A percentile compares a stretch with the other conserved stretches of the same genome.
These are phyloP conservation scores for Hippophae tibetana DNA, from an alignment of 306 rosid species.

Conservation along the genomic window DNA sequence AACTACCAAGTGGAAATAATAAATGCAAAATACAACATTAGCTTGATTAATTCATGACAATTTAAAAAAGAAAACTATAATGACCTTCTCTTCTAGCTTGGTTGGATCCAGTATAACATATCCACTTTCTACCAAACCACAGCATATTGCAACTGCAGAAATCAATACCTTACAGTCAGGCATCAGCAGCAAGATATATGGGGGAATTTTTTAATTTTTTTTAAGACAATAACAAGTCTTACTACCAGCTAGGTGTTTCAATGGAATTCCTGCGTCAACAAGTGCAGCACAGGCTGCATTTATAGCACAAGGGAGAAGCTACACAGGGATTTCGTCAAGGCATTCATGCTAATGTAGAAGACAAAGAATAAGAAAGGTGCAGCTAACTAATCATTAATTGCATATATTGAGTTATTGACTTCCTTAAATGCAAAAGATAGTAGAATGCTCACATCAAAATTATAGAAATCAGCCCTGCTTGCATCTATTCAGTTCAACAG, in stretches of 20 bases:
- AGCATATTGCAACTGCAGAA: conserved; percentile 72
- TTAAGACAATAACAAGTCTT: conserved; percentile 15
- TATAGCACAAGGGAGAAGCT: conserved; percentile 94
- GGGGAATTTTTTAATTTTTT: background rate
- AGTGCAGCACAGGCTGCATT: conserved; percentile 92
- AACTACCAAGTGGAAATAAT: background rate
- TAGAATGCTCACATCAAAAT: background rate
- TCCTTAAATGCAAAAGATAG: background rate
- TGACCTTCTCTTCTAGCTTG: conserved; percentile 89
- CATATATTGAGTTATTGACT: background rate
- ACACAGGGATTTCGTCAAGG: conserved; percentile 40
- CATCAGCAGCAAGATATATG: conserved; percentile 11
- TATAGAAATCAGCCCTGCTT: too few relatives aligned
- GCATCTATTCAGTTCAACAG: background rate
- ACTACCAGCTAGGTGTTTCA: conserved; percentile 88
- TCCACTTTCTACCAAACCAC: conserved; percentile 64
- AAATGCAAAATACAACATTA: background rate
- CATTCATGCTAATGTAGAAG: background rate
- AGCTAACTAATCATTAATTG: background rate
- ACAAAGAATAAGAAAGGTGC: background rate
- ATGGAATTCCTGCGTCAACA: conserved; percentile 87
- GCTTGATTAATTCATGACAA: background rate
- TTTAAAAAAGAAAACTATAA: conserved; percentile 1
- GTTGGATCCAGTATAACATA: conserved; percentile 65
- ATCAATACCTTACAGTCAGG: conserved; percentile 25